Conservation (phyloP, 495 filamentous ascomycete genomes). For the Podospora fimiseda region DNA sequence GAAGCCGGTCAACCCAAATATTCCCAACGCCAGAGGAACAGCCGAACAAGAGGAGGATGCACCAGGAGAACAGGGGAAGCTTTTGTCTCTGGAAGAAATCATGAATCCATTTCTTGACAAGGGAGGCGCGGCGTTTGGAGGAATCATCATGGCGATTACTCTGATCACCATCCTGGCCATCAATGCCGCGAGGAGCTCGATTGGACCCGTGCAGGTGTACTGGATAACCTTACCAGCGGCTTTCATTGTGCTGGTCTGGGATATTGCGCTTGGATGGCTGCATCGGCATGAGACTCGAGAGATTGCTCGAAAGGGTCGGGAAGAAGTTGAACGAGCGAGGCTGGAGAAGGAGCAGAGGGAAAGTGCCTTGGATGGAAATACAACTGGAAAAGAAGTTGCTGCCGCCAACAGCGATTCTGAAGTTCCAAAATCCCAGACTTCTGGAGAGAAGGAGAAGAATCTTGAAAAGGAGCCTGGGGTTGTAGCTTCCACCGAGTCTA, state of each 20-base stretch:
- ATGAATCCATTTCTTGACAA: constrained; percentile 67
- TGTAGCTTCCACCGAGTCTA: not conserved
- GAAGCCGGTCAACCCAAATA: constrained; percentile 60
- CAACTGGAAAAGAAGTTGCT: not conserved
- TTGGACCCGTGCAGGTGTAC: constrained; percentile 45
- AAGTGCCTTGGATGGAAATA: not conserved
- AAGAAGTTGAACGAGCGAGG: constrained; percentile 38
- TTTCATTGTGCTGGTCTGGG: constrained; percentile 57
- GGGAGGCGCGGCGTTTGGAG: constrained; percentile 53
- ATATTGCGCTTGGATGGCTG: constrained; percentile 52
- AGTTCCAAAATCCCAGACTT: not conserved
- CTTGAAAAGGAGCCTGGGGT: not conserved
- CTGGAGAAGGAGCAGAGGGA: constrained; percentile 14
- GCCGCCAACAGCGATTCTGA: not conserved
- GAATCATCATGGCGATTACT: constrained; percentile 54
- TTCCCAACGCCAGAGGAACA: constrained; percentile 52
- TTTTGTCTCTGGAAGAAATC: constrained; percentile 58
- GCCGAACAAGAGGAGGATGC: constrained; percentile 46
- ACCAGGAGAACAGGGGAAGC: constrained; percentile 43
- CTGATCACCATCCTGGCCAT: constrained; percentile 52
- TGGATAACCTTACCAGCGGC: constrained; percentile 59
- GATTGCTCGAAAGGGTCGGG: constrained; percentile 49
- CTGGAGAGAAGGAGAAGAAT: not conserved
- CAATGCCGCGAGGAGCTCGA: constrained; percentile 48
- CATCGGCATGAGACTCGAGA: constrained; percentile 52